These are phyloP conservation scores for Syncephalis plumigaleata DNA, from an alignment of 371 early-diverging fungal genomes.

Conservation along the genomic window DNA sequence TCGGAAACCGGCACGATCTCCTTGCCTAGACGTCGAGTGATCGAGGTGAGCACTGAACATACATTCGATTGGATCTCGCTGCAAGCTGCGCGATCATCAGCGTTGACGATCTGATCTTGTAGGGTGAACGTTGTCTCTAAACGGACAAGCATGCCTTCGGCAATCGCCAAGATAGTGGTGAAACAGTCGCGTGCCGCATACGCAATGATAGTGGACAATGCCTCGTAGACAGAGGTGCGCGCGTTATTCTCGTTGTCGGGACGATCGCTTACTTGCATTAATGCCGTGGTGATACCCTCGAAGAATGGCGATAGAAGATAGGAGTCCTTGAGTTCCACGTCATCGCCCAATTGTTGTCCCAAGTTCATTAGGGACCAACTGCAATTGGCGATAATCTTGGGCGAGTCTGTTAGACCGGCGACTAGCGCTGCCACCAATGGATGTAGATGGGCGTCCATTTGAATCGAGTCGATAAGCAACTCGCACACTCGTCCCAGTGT, in stretches of 20 bases:
- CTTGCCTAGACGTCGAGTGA: constrained; percentile 50
- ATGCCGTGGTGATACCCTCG: constrained; percentile 51
- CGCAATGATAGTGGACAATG: constrained; percentile 59
- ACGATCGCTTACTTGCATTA: constrained; percentile 52
- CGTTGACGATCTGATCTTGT: constrained; percentile 50
- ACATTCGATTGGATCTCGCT: constrained; percentile 80
- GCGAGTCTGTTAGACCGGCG: constrained; percentile 60
- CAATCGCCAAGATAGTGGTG: constrained; percentile 45
- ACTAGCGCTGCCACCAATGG: constrained; percentile 58
- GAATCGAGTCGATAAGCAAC: constrained; percentile 45
- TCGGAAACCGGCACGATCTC: constrained; percentile 59
- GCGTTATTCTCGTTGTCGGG: constrained; percentile 56
- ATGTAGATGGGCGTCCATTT: constrained; percentile 50
- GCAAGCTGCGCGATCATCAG: constrained; percentile 61
- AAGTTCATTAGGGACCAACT: constrained; percentile 87
- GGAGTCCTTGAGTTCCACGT: constrained; percentile 24
- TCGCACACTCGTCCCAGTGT: constrained; percentile 84
- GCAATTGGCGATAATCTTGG: constrained; percentile 81
- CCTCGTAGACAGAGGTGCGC: constrained; percentile 83
- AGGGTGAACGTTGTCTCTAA: constrained; percentile 45
- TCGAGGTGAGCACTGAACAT: constrained; percentile 66
- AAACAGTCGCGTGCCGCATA: constrained; percentile 58
- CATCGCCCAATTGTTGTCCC: constrained; percentile 49
- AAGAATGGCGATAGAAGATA: constrained; percentile 64
- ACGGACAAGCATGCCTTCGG: constrained; percentile 51